phyloP scores from a whole-genome alignment of 1,284 basidiomycete genomes.

The Agaricales sp. region DNA sequence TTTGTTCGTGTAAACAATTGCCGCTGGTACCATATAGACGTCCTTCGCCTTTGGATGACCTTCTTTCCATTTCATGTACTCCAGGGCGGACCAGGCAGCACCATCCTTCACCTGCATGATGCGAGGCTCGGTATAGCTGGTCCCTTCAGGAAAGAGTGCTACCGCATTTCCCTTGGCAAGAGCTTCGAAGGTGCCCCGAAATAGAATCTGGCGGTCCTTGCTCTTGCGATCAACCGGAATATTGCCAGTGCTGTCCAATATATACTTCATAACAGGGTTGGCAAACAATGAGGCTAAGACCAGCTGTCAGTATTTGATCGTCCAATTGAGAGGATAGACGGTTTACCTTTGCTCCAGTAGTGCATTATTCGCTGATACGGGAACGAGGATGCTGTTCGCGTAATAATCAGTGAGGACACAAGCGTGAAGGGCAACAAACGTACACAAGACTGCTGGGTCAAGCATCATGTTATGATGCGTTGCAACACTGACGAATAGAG shows the following conservation, averaged over 20 bases:
- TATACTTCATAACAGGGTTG: slow-evolving; percentile 61
- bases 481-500: slow-evolving; percentile 46
- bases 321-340: slow-evolving; percentile 9
- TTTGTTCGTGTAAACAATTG: slow-evolving; percentile 93
- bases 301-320: no score
- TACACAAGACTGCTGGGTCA: slow-evolving; percentile 74
- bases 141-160: slow-evolving; percentile 92
- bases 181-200: slow-evolving; percentile 83
- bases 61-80: slow-evolving; percentile 76
- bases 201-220: slow-evolving; percentile 84
- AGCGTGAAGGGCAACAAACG: no score
- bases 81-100: slow-evolving; percentile 90
- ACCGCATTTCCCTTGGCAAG: slow-evolving; percentile 72
- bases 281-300: slow-evolving; percentile 60
- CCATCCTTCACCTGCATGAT: slow-evolving; percentile 95
- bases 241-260: slow-evolving; percentile 86
- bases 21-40: slow-evolving; percentile 65
- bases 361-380: slow-evolving; percentile 75
- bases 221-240: slow-evolving; percentile 92
- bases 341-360: slow-evolving; percentile 84
- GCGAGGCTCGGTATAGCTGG: slow-evolving; percentile 81
- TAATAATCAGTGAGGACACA: no score
- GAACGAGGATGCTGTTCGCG: slow-evolving; percentile 71
- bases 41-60: slow-evolving; percentile 34
- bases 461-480: slow-evolving; percentile 93